Base-by-base conservation (phyloP, 164 flowering plant genomes). In the Hamamelis virginiana region DNA sequence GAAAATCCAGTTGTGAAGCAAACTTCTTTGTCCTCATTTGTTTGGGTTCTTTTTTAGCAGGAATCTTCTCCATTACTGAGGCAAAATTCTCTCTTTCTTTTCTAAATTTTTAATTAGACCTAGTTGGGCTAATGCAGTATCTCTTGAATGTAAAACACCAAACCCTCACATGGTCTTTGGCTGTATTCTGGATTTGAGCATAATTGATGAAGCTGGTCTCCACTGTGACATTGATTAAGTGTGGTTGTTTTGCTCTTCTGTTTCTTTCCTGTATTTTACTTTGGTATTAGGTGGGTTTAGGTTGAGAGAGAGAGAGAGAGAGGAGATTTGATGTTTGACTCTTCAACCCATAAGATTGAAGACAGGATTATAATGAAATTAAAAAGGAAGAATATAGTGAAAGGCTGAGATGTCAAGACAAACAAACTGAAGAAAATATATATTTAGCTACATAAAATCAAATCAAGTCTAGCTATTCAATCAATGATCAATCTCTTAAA, bases 241-340 rank as follows among this genome's bases (percentile, higher is more conserved):
- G 81, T 75, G 74, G 83, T 76, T 56, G 84, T 79, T 84, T 62
- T 66, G 55, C 46, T 77, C 58, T 50, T 74, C 61, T 86, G 87
- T 87, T 81, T 76, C 82, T 74, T 85, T 86, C 83, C 64, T 77
- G 72, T 83, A 72, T 76, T 81, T 66, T 72, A 72, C 75, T 69
- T 68, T 38, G 59, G 83, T 75, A 75, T 89, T 89, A 82, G 92
- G 92, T 89, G 78, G 74, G 87, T 77, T 84, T 86, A 67, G 89
- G 85, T 84, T 72, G 50, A 55, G 79, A 71, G 8, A 68, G 59
- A 64, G 66, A 60, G 50, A 55, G 79, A 71, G 8, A 68, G 59
- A 64, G 66, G 63, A 69, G 53, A 59, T 51, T 70, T 45, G 1
- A 56, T 15, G 45, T 64, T n/a, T 28, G 19, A n/a, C 69, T 19